Evolutionary conservation across 176 grass and related monocot species (phyloP).

Genomic region (Aegilops speltoides): DNA sequence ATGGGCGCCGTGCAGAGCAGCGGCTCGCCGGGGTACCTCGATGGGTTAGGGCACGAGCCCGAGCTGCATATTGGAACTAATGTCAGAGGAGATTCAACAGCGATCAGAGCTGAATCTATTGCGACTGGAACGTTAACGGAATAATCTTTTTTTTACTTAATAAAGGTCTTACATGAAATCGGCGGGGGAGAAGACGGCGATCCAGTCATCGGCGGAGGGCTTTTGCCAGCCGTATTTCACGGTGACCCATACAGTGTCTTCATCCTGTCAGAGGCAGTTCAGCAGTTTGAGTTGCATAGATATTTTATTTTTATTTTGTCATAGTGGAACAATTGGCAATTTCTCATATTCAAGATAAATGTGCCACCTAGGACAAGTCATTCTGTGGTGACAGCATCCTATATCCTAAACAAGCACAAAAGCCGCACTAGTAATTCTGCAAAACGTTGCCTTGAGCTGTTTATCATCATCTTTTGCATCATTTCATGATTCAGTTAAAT

Average conservation of each 20-base stretch:
- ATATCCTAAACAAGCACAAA: no score
- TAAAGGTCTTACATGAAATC: conserved; percentile 51
- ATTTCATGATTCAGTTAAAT: no score
- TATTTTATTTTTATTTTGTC: not conserved
- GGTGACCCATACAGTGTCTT: conserved; percentile 66
- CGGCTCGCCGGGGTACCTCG: conserved; percentile 44
- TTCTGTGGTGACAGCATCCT: no score
- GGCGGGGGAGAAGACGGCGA: conserved; percentile 84
- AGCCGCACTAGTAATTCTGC: not conserved
- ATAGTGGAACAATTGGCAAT: no score
- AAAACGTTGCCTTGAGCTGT: not conserved
- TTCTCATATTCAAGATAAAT: no score
- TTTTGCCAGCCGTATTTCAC: conserved; percentile 46
- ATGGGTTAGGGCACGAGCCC: conserved; percentile 43
- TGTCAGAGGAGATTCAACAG: not conserved
- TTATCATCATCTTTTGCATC: no score
- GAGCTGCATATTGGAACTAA: conserved; percentile 33
- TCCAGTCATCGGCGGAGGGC: conserved; percentile 63
- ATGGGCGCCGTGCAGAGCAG: conserved; percentile 82
- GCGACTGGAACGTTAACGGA: not conserved
- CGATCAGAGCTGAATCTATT: not conserved
- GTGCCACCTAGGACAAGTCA: no score
- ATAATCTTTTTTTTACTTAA: not conserved
- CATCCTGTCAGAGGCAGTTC: conserved; percentile 41
- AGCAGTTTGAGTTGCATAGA: not conserved